Base-by-base conservation (phyloP, 1,284 basidiomycete species). In the Tilletia walkeri region DNA sequence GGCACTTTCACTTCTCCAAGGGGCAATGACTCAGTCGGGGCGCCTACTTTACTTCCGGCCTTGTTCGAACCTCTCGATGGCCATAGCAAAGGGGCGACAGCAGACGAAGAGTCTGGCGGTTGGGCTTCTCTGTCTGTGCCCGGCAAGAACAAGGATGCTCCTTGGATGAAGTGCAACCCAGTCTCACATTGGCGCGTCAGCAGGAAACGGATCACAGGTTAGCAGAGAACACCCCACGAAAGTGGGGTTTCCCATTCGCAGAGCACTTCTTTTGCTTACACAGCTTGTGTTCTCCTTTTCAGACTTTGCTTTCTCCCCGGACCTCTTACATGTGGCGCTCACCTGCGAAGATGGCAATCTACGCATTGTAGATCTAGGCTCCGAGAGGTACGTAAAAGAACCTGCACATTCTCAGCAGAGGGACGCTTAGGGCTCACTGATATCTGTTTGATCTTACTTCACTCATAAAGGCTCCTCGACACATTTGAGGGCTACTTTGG, bases 401-500 rank as follows among this genome's bases (percentile, higher is more conserved):
- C 41, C 9, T 6, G 6, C 4, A 18, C n/a, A 10, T 63, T 34
- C 14, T 45, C 9, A 45, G 41, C 41, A 45, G 41, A 45, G 14
- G 41, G 14, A 45, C 14, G 41, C 14, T 9, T 14, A 9, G 41
- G 49, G 6, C 24, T 49, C 2, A n/a, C 50, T 24, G 67, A 59
- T 30, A 6, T 16, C 4, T 5, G 10, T 30, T 34, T 38, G 50
- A 7, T 18, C 20, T 30, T 12, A 24, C 65, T 34, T n/a, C 4
- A 18, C 61, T 39, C 18, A 63, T 53, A 2, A 67, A 74, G 71
- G 4, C 70, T 83, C 14, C 61, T 80, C 1, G 73, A 73, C 63
- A 73, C 75, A 7, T 78, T 78, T 36, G 67, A 74, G 18, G 80
- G 80, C 3, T 83, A 82, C 74, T 83, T 81, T 73, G 82, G 82